Percentiles rank a stretch among this genome's conserved stretches.
phyloP scores from a whole-genome alignment of 2,329 filamentous ascomycete genomes.

The Didymella keratinophila region DNA sequence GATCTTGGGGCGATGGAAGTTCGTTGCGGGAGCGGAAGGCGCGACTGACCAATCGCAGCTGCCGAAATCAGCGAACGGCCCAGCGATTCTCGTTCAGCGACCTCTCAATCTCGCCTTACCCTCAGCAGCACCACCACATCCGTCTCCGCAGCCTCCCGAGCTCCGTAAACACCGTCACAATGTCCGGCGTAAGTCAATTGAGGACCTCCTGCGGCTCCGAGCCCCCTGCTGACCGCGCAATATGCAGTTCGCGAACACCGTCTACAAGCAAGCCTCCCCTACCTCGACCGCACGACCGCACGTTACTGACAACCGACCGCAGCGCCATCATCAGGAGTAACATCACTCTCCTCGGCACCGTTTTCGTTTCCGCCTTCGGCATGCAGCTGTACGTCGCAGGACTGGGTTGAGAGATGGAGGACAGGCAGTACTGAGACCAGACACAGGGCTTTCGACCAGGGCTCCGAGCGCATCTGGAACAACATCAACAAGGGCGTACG shows the following conservation, averaged over 20 bases:
- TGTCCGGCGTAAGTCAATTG: conserved; percentile 65
- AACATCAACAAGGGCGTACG: conserved; percentile 83
- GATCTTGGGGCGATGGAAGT: conserved; percentile 4
- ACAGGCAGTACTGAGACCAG: conserved; percentile 32
- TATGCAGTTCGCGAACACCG: conserved; percentile 58
- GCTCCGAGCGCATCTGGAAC: conserved; percentile 90
- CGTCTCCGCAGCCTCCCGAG: conserved; percentile 32
- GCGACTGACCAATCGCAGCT: conserved; percentile 39
- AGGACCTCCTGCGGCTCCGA: background rate
- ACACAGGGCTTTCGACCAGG: conserved; percentile 79
- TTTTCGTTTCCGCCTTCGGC: conserved; percentile 87
- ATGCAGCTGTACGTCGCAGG: conserved; percentile 82
- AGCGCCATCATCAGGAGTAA: conserved; percentile 89
- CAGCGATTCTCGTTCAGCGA: conserved; percentile 32
- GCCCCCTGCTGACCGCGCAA: conserved; percentile 35
- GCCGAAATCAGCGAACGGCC: conserved; percentile 33
- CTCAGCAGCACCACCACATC: conserved; percentile 34
- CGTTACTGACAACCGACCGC: conserved; percentile 45
- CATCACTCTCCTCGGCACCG: conserved; percentile 82
- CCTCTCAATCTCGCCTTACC: conserved; percentile 21
- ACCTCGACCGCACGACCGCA: conserved; percentile 21
- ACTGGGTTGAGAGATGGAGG: conserved; percentile 1
- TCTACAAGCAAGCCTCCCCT: conserved; percentile 61
- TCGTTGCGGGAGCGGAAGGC: background rate
- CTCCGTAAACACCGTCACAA: conserved; percentile 54